Conservation (phyloP, 768 basidiomycete genomes). For the Tylopilus cervinicoccineus region DNA sequence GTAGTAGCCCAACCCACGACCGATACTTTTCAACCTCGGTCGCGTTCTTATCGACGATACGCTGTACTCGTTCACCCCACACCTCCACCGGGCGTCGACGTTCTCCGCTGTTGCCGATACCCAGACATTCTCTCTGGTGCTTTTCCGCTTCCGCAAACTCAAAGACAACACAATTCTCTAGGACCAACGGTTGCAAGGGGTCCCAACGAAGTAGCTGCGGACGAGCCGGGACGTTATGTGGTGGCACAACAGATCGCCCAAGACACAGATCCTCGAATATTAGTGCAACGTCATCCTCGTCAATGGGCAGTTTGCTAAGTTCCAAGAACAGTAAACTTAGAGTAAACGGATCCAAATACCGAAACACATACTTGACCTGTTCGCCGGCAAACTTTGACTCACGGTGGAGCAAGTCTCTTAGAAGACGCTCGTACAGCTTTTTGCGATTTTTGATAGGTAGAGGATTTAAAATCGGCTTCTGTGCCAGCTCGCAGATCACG, state of each 20-base stretch:
- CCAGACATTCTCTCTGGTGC: slow-evolving; percentile 50
- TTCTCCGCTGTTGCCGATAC: slow-evolving; percentile 5
- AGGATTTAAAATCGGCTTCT: slow-evolving; percentile 78
- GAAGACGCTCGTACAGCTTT: slow-evolving; percentile 78
- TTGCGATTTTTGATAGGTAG: slow-evolving; percentile 81
- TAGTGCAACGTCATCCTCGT: slow-evolving; percentile 78
- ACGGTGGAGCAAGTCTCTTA: slow-evolving; percentile 69
- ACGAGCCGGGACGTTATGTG: slow-evolving; percentile 65
- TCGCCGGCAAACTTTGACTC: slow-evolving; percentile 67
- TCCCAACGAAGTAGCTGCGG: slow-evolving; percentile 86
- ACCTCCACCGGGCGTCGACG: slow-evolving; percentile 45
- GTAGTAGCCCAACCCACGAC: slow-evolving; percentile 43
- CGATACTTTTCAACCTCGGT: slow-evolving; percentile 55
- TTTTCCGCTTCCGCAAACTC: slow-evolving; percentile 69
- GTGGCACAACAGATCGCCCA: slow-evolving; percentile 75
- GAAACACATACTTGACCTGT: slow-evolving; percentile 49
- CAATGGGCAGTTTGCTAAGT: slow-evolving; percentile 67
- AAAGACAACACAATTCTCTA: slow-evolving; percentile 87
- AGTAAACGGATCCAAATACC: not conserved
- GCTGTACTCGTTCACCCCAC: slow-evolving; percentile 66
- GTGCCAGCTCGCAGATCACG: slow-evolving; percentile 81
- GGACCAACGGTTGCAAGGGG: slow-evolving; percentile 50
- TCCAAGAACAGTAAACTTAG: not conserved
- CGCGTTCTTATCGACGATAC: slow-evolving; percentile 52
- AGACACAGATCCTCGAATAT: slow-evolving; percentile 87